Base-by-base conservation (phyloP, 2,329 filamentous ascomycete species). In the Ambrosiella beaveri region DNA sequence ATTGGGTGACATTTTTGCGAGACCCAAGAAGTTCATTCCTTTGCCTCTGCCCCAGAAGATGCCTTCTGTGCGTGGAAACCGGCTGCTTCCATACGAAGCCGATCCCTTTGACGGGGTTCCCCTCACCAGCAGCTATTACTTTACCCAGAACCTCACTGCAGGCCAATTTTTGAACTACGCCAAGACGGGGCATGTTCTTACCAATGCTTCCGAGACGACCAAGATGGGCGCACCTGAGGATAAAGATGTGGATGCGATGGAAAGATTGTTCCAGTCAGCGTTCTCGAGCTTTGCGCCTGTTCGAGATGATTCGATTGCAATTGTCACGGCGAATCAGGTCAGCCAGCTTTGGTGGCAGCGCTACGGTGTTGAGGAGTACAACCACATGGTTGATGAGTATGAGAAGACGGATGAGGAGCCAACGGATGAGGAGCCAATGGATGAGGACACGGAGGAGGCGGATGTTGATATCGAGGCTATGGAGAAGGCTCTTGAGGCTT, bases 281-380 rank as follows among this genome's bases (percentile, higher is more conserved):
- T 91, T 89, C 67, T 88, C 85, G 0, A 86, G 84, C 65, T 91
- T 90, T 67, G 86, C 86, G 5, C 86, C 86, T 0, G 81, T 78
- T 56, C 83, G 80, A 64, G 86, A 91, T 67, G 82, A 90, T 65
- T 77, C 84, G 2, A 79, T 77, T 11, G 84, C 86, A 5, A 74
- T 89, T 59, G 74, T 88, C 2, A 80, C 86, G 0, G 80, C 82
- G 1, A 79, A 80, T 39, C 75, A 81, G 54, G 79, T 86, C 60
- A 80, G 81, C 56, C 79, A 80, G 64, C 70, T 90, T 54, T 90
- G 86, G 85, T 91, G 86, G 85, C 81, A 88, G 66, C 80, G 80
- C 61, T 72, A 78, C 56, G 86, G 86, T 36, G 77, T 80, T 63
- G 79, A 78, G 61, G 78, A 73, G 58, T 87, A 85, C 64, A 76